Base-by-base conservation (phyloP, 2,329 filamentous ascomycete species). In the Blumeria graminis region DNA sequence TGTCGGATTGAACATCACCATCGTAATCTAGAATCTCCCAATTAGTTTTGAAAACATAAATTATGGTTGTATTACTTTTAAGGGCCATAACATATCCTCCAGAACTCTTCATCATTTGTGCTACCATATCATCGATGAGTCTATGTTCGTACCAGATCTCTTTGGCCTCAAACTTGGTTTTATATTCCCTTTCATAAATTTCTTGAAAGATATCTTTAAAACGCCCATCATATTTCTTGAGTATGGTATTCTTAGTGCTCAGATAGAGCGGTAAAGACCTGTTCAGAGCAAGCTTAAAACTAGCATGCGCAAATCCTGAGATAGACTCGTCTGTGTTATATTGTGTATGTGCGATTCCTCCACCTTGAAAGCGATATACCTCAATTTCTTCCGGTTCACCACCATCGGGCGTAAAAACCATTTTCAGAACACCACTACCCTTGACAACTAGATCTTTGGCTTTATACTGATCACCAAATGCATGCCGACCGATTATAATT, bases 141-240 rank as follows among this genome's bases (percentile, higher is more conserved):
- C 92, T 85, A 75, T 98, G 92, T 81, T 98, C 92, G 69, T 98
- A 96, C 92, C 92, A 96, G 73, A 96, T 94, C 61, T 79, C 79
- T 76, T 88, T 86, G 67, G 82, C 82, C 69, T 95, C 89, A 65
- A 96, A 96, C 48, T 86, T 78, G 69, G 79, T 76, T 76, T 85
- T 83, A 76, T 96, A 98, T 65, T 82, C 74, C 58, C 76, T 77
- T 61, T 96, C 86, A 72, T 90, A 98, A 65, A 96, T 80, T 67
- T 93, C 85, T 77, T 98, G 86, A 81, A 98, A 98, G 70, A 96
- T 93, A 68, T 98, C 92, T 82, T 96, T 96, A 80, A 98, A 98
- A 65, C 86, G 80, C 56, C 92, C 92, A 68, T 98, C 92, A 73
- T 98, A 98, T 71, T 89, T 90, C 78, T 98, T 98, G 64, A 98